phyloP scores from a whole-genome alignment of 1,139 yeast species.

The Lodderomyces oxycetoniae region DNA sequence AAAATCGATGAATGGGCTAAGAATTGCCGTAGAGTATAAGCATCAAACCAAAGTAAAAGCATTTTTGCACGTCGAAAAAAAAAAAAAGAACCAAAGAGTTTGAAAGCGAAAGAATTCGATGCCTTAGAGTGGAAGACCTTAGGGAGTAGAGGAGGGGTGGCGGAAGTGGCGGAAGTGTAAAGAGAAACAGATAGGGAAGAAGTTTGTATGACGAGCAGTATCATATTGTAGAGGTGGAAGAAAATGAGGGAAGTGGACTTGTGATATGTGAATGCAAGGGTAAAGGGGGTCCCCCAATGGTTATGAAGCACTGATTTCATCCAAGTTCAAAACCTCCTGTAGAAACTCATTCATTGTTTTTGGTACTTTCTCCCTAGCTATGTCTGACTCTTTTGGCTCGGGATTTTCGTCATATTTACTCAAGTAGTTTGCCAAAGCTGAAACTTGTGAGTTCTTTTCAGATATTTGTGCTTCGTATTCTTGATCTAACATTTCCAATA shows the following conservation, averaged over 20 bases:
- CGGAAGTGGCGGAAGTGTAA: no score
- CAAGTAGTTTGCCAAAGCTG: slow-evolving; percentile 8
- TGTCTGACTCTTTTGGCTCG: not conserved
- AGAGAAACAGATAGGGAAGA: no score
- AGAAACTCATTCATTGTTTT: slow-evolving; percentile 3
- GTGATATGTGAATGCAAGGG: not conserved
- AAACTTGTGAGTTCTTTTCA: slow-evolving; percentile 6
- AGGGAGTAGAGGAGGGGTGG: no score
- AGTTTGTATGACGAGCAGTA: no score
- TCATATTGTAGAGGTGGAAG: no score
- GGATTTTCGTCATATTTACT: not conserved
- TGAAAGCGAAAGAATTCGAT: no score
- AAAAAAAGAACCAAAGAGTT: no score
- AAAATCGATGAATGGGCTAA: no score
- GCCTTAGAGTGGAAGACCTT: no score
- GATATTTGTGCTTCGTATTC: slow-evolving; percentile 7
- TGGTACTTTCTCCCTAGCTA: not conserved
- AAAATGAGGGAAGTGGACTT: not conserved
- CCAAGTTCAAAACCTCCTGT: not conserved
- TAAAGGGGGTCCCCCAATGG: not conserved
- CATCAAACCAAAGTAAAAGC: not conserved
- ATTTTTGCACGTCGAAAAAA: not conserved
- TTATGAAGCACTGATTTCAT: not conserved
- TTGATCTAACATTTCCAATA: slow-evolving; percentile 8
- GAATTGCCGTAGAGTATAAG: not conserved